A percentile compares a stretch with the other conserved stretches of the same genome.
These are phyloP conservation scores for Dentipellis fragilis DNA, from an alignment of 768 basidiomycete species.

Conservation along the genomic window DNA sequence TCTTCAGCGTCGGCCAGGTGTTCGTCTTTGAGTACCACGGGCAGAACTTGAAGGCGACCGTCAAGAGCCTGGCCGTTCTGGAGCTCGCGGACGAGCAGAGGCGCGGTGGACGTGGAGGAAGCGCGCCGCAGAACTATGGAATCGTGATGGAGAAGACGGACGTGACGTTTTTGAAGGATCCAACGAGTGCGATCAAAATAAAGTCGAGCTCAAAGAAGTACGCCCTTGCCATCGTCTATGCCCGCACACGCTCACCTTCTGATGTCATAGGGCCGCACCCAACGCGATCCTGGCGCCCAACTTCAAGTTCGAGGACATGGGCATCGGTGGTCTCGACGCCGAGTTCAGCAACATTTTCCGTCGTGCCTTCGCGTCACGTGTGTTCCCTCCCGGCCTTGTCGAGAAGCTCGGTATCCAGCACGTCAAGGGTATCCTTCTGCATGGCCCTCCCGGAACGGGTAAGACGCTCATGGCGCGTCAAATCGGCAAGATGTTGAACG, in stretches of 20 bases:
- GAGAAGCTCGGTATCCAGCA: conserved; percentile 98
- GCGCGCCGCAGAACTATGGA: conserved; percentile 36
- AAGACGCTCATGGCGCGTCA: conserved; percentile 97
- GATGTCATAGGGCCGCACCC: conserved; percentile 55
- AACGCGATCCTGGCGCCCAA: conserved; percentile 96
- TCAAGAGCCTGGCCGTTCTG: conserved; percentile 49
- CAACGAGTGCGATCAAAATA: conserved; percentile 73
- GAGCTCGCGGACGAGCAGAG: conserved; percentile 58
- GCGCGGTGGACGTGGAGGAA: conserved; percentile 23
- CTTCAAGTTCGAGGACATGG: conserved; percentile 99
- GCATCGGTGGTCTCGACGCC: conserved; percentile 92
- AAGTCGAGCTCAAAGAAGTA: conserved; percentile 85
- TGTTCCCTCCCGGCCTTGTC: conserved; percentile 95
- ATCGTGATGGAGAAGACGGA: conserved; percentile 90
- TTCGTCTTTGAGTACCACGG: conserved; percentile 86
- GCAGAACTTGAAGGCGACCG: conserved; percentile 62
- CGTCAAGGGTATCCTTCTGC: conserved; percentile 95
- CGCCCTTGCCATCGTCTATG: background rate
- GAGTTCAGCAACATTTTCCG: conserved; percentile 97
- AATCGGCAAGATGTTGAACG: conserved; percentile 99
- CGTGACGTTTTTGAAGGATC: conserved; percentile 78
- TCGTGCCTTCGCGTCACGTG: conserved; percentile 93
- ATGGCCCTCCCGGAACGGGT: conserved; percentile 95
- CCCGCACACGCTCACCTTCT: no score
- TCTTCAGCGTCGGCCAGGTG: conserved; percentile 60